phyloP scores from a whole-genome alignment of 2,329 filamentous ascomycete genomes.

The Botryotinia calthae region DNA sequence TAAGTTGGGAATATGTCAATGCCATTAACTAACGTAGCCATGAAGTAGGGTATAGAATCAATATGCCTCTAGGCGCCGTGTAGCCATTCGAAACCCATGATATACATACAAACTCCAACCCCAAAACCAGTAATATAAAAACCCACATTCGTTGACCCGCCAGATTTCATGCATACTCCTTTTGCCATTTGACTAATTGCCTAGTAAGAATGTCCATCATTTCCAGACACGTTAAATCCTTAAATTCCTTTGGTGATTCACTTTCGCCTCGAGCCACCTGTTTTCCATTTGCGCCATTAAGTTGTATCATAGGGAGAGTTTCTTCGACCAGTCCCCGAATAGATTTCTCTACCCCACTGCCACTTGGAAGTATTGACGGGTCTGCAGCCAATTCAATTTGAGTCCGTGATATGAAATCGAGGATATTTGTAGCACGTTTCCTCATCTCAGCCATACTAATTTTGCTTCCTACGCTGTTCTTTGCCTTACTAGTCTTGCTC shows the following conservation, averaged over 20 bases:
- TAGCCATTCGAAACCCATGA: constrained; percentile 20
- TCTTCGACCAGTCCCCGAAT: constrained; percentile 38
- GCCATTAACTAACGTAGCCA: constrained; percentile 21
- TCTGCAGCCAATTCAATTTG: constrained; percentile 82
- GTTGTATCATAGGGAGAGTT: constrained; percentile 38
- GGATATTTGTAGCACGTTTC: constrained; percentile 75
- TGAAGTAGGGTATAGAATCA: constrained; percentile 21
- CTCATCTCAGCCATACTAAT: constrained; percentile 87
- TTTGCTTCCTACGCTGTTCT: constrained; percentile 50
- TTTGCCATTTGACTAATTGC: constrained; percentile 42
- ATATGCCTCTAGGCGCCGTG: constrained; percentile 18
- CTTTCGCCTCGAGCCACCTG: constrained; percentile 35
- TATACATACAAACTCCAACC: constrained; percentile 14
- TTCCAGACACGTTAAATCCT: constrained; percentile 57
- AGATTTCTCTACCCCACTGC: constrained; percentile 41
- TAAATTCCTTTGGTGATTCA: constrained; percentile 57
- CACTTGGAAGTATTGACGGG: constrained; percentile 42
- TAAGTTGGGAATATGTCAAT: neutral
- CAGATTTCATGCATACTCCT: constrained; percentile 34
- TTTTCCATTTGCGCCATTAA: constrained; percentile 41
- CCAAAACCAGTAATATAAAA: constrained; percentile 8
- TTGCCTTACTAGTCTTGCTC: constrained; percentile 35
- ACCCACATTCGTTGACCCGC: neutral
- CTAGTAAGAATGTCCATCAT: constrained; percentile 44
- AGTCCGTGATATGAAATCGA: constrained; percentile 86